phyloP scores from a whole-genome alignment of 768 basidiomycete genomes.

The Sarcomyxa edulis region DNA sequence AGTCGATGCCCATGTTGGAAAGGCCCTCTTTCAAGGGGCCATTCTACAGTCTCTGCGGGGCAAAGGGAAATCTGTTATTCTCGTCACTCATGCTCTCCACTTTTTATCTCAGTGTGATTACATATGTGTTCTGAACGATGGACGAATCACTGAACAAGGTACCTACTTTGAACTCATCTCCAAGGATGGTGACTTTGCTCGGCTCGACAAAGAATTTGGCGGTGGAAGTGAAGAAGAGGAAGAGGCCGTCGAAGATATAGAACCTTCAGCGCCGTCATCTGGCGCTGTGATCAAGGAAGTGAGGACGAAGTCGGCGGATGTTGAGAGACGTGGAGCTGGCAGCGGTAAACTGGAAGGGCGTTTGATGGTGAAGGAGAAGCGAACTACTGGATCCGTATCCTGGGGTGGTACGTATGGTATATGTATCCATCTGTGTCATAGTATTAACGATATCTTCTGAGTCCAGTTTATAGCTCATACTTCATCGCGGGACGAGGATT shows the following conservation, averaged over 20 bases:
- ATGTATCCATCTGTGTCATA: not conserved
- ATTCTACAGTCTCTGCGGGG: conserved; percentile 37
- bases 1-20: conserved; percentile 76
- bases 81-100: conserved; percentile 90
- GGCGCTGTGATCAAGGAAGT: no score
- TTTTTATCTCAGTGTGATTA: conserved; percentile 85
- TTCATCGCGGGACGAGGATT: conserved; percentile 48
- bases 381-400: conserved; percentile 61
- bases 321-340: not conserved
- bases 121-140: conserved; percentile 73
- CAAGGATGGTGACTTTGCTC: conserved; percentile 47
- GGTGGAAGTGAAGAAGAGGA: conserved; percentile 35
- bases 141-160: conserved; percentile 75
- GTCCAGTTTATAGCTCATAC: conserved; percentile 56
- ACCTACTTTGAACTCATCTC: conserved; percentile 48
- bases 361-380: conserved; percentile 59
- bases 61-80: conserved; percentile 68
- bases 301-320: no score
- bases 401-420: conserved; percentile 28
- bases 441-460: not conserved
- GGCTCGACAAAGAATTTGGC: conserved; percentile 58
- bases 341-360: conserved; percentile 63
- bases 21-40: conserved; percentile 62
- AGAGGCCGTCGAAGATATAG: conserved; percentile 9
- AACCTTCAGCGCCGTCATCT: not conserved